Conservation (phyloP, 2,329 filamentous ascomycete species). For the Beauveria medogensis region DNA sequence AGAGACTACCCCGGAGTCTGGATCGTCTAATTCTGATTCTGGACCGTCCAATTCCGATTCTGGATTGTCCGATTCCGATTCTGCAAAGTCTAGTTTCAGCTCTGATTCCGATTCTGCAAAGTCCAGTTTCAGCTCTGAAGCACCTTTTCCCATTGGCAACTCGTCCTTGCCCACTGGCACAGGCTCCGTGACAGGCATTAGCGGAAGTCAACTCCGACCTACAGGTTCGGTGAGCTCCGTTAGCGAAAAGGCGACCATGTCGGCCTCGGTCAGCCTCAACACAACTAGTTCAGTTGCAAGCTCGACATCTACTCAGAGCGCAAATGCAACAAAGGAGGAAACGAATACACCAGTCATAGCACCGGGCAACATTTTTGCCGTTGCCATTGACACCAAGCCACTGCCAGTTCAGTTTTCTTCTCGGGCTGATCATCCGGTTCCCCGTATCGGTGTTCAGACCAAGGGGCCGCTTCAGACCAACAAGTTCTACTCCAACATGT, state of each 20-base stretch:
- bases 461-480: conserved; percentile 58
- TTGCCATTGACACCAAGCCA: conserved; percentile 43
- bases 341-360: conserved; percentile 3
- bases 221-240: neutral
- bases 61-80: neutral
- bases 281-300: neutral
- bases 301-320: neutral
- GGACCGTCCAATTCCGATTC: neutral
- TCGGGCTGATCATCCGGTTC: conserved; percentile 50
- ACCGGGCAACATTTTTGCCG: conserved; percentile 43
- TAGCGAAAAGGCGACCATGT: neutral
- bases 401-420: conserved; percentile 40
- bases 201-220: neutral
- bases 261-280: neutral
- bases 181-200: neutral
- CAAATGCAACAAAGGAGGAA: neutral
- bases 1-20: neutral
- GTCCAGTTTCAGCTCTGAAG: neutral
- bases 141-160: neutral
- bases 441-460: conserved; percentile 41
- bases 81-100: neutral
- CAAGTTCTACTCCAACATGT: conserved; percentile 77
- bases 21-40: neutral
- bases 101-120: neutral
- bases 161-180: neutral